Evolutionary conservation across 2,329 filamentous ascomycete species (phyloP).

Genomic region (Fusarium sp.): DNA sequence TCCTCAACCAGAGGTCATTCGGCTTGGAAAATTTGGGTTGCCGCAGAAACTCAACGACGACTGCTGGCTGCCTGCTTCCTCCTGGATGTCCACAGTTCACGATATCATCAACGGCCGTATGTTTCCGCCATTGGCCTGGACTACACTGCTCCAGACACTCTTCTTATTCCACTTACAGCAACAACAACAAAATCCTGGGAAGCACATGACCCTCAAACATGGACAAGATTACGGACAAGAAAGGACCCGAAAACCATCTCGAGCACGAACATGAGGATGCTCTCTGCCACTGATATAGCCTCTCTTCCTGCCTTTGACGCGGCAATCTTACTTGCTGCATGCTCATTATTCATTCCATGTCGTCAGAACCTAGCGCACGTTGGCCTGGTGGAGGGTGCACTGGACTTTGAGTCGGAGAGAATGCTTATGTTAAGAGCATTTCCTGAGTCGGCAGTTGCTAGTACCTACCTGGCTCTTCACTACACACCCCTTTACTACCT

Average conservation of each 20-base stretch:
- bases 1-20: conserved; percentile 43
- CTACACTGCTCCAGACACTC: conserved; percentile 49
- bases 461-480: conserved; percentile 68
- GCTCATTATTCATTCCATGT: conserved; percentile 54
- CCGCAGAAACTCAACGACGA: conserved; percentile 63
- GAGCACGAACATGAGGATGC: conserved; percentile 48
- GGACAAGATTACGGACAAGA: conserved; percentile 54
- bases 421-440: conserved; percentile 57
- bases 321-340: conserved; percentile 55
- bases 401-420: conserved; percentile 39
- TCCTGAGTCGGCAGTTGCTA: conserved; percentile 57
- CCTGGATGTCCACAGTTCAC: conserved; percentile 66
- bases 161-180: conserved; percentile 61
- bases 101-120: conserved; percentile 64
- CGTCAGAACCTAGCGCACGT: conserved; percentile 47
- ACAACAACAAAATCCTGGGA: conserved; percentile 62
- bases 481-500: conserved; percentile 69
- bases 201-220: conserved; percentile 58
- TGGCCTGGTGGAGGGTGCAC: conserved; percentile 41
- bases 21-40: conserved; percentile 65
- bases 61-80: conserved; percentile 68
- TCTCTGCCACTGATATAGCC: conserved; percentile 53
- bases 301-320: conserved; percentile 54
- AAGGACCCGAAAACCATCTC: conserved; percentile 42
- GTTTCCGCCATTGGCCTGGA: conserved; percentile 52